Evolutionary conservation across 2,329 filamentous ascomycete genomes (phyloP), one percentile per base, ranked within the genome.

Genomic region (Lasiodiplodia sp.): DNA sequence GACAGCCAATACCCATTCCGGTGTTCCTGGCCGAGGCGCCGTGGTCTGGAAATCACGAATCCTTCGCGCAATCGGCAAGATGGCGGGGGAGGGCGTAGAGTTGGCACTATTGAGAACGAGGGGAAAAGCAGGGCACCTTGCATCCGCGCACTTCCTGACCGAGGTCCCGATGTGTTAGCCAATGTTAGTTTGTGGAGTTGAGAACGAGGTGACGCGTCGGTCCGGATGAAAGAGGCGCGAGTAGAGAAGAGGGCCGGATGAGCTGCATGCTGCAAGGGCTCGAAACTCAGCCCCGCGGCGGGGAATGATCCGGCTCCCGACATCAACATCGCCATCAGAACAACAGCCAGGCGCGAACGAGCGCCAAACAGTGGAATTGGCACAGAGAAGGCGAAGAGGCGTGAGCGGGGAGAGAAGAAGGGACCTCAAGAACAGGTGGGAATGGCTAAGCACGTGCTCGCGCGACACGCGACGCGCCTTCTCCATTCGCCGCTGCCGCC

Each of bases 71-170:
- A 64, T 64, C 60, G 60, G 60, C 16, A 31, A 12, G 14, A 49
- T 23, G 60, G 47, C 23, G 47, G 28, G 37, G 60, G 23, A 12
- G 28, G 44, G n/a, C 31, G 37, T 52, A 4, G 60, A 64, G n/a
- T 51, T 38, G 44, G 28, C 28, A 38, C 47, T 38, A 52, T 52
- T 52, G 60, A 31, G 23, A 14, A 25, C 18, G 56, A 25, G 37
- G 12, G 4, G 57, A 62, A 10, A 21, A 23, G 51, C 51, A 14
- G 11, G 16, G 51, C 12, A 34, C 31, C 40, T 47, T n/a, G 44
- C 18, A 57, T 57, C n/a, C 55, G 55, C 55, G 31, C 34, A 28
- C n/a, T 57, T 38, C 55, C 55, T 57, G 44, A 21, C 38, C 38
- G 18, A n/a, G 18, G 8, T 7, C 7, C 44, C n/a, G 18, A 1